Conservation (phyloP, 768 basidiomycete genomes). For the Termitomyces sp. region DNA sequence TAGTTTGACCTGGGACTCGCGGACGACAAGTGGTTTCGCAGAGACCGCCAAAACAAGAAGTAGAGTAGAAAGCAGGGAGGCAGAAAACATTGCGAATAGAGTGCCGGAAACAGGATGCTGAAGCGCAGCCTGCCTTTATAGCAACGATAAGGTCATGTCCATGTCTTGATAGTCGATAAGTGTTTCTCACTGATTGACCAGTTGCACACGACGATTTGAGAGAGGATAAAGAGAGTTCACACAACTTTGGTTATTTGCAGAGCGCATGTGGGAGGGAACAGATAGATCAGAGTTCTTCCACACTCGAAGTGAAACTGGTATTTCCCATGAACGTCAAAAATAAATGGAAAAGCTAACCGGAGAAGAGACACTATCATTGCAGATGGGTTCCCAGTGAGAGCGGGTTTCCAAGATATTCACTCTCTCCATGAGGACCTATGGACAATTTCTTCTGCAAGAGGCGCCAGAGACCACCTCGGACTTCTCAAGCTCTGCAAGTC, state of each 20-base stretch:
- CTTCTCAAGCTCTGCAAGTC: neutral
- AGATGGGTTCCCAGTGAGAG: neutral
- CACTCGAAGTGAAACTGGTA: neutral
- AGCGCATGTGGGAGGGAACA: constrained; percentile 2
- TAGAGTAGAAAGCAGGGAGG: constrained; percentile 33
- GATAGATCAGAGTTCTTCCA: neutral
- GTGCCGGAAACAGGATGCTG: neutral
- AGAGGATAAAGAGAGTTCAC: neutral
- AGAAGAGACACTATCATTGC: neutral
- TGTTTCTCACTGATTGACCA: neutral
- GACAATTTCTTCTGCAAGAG: neutral
- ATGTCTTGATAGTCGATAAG: neutral
- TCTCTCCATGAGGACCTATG: neutral
- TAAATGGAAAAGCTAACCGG: neutral
- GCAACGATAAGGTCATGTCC: neutral
- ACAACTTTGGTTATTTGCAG: constrained; percentile 1
- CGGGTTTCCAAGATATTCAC: no score
- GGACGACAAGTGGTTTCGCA: constrained; percentile 38
- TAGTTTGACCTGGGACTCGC: constrained; percentile 35
- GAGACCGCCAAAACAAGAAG: constrained; percentile 40
- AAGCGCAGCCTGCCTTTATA: neutral
- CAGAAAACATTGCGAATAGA: neutral
- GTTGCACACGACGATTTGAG: neutral
- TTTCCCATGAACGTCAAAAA: neutral
- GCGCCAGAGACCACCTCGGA: neutral